phyloP scores from a whole-genome alignment of 192 early-diverging fungal genomes.

The Dimargaris verticillata region DNA sequence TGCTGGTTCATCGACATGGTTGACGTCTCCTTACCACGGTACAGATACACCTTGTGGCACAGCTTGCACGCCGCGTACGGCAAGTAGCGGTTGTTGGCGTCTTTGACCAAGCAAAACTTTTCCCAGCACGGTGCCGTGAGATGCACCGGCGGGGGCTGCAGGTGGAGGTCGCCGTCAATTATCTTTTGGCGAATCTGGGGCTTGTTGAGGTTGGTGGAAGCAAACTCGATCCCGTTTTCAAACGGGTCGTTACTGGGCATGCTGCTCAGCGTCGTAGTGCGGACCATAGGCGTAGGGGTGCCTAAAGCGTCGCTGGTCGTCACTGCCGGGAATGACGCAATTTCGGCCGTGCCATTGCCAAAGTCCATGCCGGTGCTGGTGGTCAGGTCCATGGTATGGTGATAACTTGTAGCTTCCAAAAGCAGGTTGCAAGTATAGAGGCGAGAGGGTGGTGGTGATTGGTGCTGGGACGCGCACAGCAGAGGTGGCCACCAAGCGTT shows the following conservation, averaged over 20 bases:
- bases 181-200: not conserved
- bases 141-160: not conserved
- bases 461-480: not conserved
- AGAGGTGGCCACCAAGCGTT: not conserved
- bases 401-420: not conserved
- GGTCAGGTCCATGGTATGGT: not conserved
- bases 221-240: too few species aligned
- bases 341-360: not conserved
- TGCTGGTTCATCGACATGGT: slow-evolving; percentile 3
- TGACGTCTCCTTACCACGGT: not conserved
- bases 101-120: slow-evolving; percentile 1
- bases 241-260: too few species aligned
- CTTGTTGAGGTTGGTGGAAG: not conserved
- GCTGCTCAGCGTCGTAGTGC: too few species aligned
- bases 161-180: not conserved
- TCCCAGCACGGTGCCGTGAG: slow-evolving; percentile 9
- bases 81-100: not conserved
- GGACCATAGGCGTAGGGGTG: too few species aligned
- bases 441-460: not conserved
- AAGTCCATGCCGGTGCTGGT: slow-evolving; percentile 9
- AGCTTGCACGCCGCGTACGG: slow-evolving; percentile 4
- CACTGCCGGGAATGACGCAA: too few species aligned
- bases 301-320: too few species aligned
- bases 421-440: not conserved
- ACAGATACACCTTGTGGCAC: slow-evolving; percentile 3